Base-by-base conservation (phyloP, 208 protist species). In the Acanthamoeba pearcei region DNA sequence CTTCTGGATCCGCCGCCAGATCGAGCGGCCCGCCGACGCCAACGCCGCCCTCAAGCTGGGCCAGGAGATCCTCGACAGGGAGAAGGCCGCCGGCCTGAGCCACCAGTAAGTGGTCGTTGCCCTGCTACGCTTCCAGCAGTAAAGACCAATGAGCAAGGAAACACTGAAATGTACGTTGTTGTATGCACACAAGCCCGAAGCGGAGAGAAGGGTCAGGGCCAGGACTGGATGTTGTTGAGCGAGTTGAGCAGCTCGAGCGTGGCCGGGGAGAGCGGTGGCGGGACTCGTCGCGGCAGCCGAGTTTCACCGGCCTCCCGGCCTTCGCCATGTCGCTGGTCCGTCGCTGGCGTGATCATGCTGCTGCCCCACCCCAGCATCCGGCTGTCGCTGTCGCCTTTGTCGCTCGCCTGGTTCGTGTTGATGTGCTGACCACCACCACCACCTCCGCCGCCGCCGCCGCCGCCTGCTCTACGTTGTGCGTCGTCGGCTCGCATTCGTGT, bases 201-300 rank as follows among this genome's bases (percentile, higher is more conserved):
- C 12, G 46, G 35, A 38, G 46, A 49, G 46, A 49, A 49, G 46
- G 2, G 24, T 86, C 51, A 86, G 49, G 78, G 78, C 78, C 78
- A 86, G 0, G 78, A 86, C 78, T 86, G 78, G 51, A 86, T 86
- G 78, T 86, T 86, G 46, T 86, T 86, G 35, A 86, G 78, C 46
- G 78, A 86, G 49, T 86, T 86, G 51, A 86, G 78, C 24, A 86
- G 78, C 2, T 86, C 78, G 46, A 86, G 78, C 38, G 78, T 86
- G 78, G 49, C 38, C 8, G 78, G 78, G 17, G 78, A 86, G 46
- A 86, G 78, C n/a, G 78, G 78, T 60, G 78, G 78, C 17, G 74
- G 74, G 17, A 5, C 35, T 83, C 42, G 74, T 27, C 17, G 62
- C 27, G 62, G 49, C 51, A 8, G 78, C 78, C 62, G 2, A 3